Conservation (phyloP, 352 stramenopile genomes). For the Phytophthora nicotianae region DNA sequence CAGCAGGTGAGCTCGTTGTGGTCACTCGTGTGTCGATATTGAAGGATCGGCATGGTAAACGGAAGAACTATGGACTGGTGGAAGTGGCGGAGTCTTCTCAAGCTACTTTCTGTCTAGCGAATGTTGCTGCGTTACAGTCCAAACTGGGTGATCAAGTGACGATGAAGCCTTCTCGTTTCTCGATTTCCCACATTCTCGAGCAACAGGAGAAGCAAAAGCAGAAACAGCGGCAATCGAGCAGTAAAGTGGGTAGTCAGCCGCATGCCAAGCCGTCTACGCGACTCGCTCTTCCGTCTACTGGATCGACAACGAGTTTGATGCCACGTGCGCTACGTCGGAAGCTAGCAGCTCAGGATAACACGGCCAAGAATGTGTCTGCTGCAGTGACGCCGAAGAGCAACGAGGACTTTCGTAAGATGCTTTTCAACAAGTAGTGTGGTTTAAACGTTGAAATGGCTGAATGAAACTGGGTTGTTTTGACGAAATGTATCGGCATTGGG, state of each 20-base stretch:
- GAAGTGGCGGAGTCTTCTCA: slow-evolving; percentile 43
- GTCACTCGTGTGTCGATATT: slow-evolving; percentile 59
- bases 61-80: slow-evolving; percentile 76
- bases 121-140: slow-evolving; percentile 34
- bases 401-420: slow-evolving; percentile 71
- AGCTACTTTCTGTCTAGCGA: slow-evolving; percentile 36
- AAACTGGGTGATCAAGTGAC: slow-evolving; percentile 57
- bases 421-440: slow-evolving; percentile 51
- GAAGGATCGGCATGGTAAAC: slow-evolving; percentile 58
- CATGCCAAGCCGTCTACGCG: slow-evolving; percentile 36
- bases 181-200: slow-evolving; percentile 61
- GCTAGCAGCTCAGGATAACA: slow-evolving; percentile 30
- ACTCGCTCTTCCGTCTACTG: slow-evolving; percentile 26
- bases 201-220: slow-evolving; percentile 59
- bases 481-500: not conserved
- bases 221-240: slow-evolving; percentile 38
- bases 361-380: slow-evolving; percentile 3
- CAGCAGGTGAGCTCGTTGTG: slow-evolving; percentile 33
- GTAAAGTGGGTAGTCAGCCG: slow-evolving; percentile 23
- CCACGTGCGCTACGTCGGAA: slow-evolving; percentile 54
- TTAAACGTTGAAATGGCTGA: no score
- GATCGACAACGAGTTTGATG: slow-evolving; percentile 51
- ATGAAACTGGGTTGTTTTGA: slow-evolving; percentile 8
- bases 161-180: slow-evolving; percentile 63
- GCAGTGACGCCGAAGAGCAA: slow-evolving; percentile 61